Base-by-base conservation (phyloP, 352 stramenopile species). In the Thraustochytrium sp. region DNA sequence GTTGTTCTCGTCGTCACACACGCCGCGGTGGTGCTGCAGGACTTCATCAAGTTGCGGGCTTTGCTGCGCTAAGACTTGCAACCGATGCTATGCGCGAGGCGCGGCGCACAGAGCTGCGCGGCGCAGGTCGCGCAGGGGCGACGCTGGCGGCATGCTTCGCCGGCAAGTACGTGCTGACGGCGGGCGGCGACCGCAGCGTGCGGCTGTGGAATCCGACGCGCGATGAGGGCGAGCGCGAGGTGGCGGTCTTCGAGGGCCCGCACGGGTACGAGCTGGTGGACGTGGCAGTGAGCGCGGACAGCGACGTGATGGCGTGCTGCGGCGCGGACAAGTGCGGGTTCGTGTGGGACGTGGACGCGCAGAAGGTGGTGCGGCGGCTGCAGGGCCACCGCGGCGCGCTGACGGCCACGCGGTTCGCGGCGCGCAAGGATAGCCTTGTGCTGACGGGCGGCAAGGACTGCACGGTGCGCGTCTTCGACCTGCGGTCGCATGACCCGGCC, bases 271-370 rank as follows among this genome's bases (percentile, higher is more conserved):
- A 11, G 9, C 8, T 72, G 1, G 5, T 72, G 40, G 59, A 72
- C 36, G 59, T 72, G 21, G 34, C 59, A 5, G 59, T 72, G 59
- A 72, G 59, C 59, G 23, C 2, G 5, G 59, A 72, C 3, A 72
- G 59, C 59, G 26, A 29, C 18, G 34, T 3, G 13, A 72, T 72
- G 34, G 59, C 59, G 9, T 72, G 40, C 59, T 72, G 59, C 59
- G 59, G 59, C 9, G 40, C 42, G 11, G 59, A 40, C 59, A 72
- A 72, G 59, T 72, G 59, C 59, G 59, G 59, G 26, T 72, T 72
- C 26, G 59, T 72, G 59, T 72, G 8, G 59, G 26, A 72, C 40
- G 59, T 72, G 1, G 59, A 72, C 9, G 34, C 29, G 26, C 59
- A 72, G 59, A 21, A 72, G 36, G 59, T 72, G 11, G 59, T 40